These are phyloP conservation scores for Diutina pseudorugosa DNA, from an alignment of 1,139 yeast genomes.

Conservation along the genomic window DNA sequence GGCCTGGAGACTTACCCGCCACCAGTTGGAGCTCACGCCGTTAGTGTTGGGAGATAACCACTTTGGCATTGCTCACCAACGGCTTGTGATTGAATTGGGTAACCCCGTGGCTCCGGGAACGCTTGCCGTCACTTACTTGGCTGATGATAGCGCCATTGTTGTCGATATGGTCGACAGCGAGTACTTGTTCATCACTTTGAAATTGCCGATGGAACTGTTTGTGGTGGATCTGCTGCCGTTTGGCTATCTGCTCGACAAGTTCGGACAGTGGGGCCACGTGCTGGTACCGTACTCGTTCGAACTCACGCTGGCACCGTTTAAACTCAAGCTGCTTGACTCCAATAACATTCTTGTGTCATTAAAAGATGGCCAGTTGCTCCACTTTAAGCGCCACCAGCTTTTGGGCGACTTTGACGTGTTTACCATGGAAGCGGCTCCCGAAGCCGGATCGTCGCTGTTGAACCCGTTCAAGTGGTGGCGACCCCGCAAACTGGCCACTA, in stretches of 20 bases:
- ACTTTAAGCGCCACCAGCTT: slow-evolving; percentile 16
- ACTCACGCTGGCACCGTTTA: slow-evolving; percentile 44
- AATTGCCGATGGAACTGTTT: slow-evolving; percentile 8
- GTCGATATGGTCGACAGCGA: slow-evolving; percentile 14
- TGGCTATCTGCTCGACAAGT: not conserved
- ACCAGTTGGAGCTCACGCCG: slow-evolving; percentile 20
- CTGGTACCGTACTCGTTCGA: slow-evolving; percentile 70
- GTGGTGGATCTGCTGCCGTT: not conserved
- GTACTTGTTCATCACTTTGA: slow-evolving; percentile 22
- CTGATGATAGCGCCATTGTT: slow-evolving; percentile 10
- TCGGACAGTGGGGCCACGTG: slow-evolving; percentile 45
- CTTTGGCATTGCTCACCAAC: not conserved
- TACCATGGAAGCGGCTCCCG: slow-evolving; percentile 33
- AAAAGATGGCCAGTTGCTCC: slow-evolving; percentile 60
- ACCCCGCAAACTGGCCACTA: not conserved
- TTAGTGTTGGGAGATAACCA: slow-evolving; percentile 10
- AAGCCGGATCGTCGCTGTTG: slow-evolving; percentile 5
- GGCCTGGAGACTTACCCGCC: not conserved
- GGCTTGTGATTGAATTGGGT: slow-evolving; percentile 13
- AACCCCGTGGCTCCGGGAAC: slow-evolving; percentile 6
- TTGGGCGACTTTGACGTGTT: slow-evolving; percentile 35
- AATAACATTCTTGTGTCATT: slow-evolving; percentile 18
- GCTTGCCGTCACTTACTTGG: slow-evolving; percentile 5
- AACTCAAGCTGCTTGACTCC: slow-evolving; percentile 32
- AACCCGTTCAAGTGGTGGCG: not conserved